Percentiles rank a stretch among this genome's conserved stretches.
Evolutionary conservation across 1,284 basidiomycete species (phyloP).

Genomic region (Melanopsichium pennsylvanicum): DNA sequence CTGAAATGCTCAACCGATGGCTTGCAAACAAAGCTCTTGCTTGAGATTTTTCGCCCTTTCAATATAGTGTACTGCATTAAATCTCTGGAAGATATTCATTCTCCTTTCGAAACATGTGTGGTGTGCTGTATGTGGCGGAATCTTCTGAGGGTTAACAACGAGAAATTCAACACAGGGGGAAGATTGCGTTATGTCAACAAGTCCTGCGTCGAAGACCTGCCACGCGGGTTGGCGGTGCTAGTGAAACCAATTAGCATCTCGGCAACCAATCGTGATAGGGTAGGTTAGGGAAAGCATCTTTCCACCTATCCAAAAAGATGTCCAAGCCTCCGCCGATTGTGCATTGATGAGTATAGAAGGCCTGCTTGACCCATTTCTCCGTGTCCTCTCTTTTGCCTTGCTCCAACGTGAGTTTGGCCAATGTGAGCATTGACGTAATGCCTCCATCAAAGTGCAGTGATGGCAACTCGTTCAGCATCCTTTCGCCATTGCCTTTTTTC

Average conservation of each 20-base stretch:
- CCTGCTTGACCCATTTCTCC: conserved; percentile 44
- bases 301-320: conserved; percentile 57
- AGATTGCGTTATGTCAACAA: no score
- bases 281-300: conserved; percentile 30
- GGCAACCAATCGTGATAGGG: conserved; percentile 38
- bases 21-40: conserved; percentile 68
- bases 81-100: no score
- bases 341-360: conserved; percentile 51
- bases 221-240: no score
- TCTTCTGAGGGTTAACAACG: no score
- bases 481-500: background rate
- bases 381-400: conserved; percentile 9
- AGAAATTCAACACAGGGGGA: no score
- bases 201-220: no score
- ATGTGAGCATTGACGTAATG: conserved; percentile 47
- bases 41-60: no score
- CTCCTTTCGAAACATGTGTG: no score
- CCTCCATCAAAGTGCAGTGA: conserved; percentile 56
- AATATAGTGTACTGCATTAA: no score
- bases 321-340: conserved; percentile 58
- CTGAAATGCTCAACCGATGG: conserved; percentile 72
- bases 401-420: conserved; percentile 23
- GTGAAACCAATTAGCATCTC: no score
- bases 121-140: no score
- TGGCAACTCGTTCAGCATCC: conserved; percentile 42